These are phyloP conservation scores for Thoreauomyces humboldtii DNA, from an alignment of 192 early-diverging fungal genomes.

Conservation along the genomic window DNA sequence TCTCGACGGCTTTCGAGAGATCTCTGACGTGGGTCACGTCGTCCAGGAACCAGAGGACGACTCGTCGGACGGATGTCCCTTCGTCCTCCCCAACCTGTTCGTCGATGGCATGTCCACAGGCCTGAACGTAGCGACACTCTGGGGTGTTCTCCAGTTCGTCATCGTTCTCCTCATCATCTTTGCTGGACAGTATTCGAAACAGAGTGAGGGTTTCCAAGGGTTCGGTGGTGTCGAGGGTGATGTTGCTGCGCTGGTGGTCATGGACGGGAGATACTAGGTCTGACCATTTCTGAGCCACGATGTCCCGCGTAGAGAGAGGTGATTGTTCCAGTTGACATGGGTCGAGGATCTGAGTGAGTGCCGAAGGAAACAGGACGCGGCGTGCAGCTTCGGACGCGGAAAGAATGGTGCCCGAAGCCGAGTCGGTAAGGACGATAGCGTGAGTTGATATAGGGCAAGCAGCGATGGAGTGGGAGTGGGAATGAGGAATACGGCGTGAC, in stretches of 20 bases:
- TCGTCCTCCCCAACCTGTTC: background rate
- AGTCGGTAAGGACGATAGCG: constrained; percentile 10
- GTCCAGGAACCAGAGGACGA: constrained; percentile 18
- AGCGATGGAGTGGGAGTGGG: constrained; percentile 5
- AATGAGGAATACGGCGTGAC: no score
- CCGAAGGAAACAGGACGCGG: background rate
- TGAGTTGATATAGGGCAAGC: constrained; percentile 13
- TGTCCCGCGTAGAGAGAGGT: background rate
- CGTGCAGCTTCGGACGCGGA: background rate
- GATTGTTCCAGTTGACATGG: background rate
- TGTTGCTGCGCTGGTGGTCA: background rate
- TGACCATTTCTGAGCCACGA: background rate
- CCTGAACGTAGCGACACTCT: constrained; percentile 11
- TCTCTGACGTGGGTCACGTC: constrained; percentile 21
- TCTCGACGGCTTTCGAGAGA: constrained; percentile 3
- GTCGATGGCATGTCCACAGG: background rate
- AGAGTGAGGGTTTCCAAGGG: no score
- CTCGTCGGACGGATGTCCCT: no score
- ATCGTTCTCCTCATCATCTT: no score
- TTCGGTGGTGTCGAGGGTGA: background rate
- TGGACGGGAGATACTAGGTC: background rate
- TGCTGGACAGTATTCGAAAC: no score
- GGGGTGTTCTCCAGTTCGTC: no score
- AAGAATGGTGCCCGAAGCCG: background rate
- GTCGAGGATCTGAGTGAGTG: background rate